Conservation (phyloP, 345 rosid species). For the Camelina neglecta region DNA sequence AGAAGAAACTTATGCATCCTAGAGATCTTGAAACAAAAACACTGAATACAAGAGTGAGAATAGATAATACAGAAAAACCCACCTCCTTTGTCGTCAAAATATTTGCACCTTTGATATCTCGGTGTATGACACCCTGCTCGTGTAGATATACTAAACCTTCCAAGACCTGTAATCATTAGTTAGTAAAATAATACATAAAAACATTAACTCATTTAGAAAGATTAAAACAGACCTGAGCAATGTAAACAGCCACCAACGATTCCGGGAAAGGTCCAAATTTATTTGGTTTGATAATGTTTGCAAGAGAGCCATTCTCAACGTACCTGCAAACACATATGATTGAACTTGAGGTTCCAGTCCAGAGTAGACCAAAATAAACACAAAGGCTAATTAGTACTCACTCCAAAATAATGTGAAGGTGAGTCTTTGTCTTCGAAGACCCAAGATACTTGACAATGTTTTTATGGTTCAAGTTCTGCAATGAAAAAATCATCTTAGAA, state of each 20-base stretch:
- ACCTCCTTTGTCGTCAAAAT: slow-evolving; percentile 99
- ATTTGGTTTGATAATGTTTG: slow-evolving; percentile 97
- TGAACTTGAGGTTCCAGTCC: slow-evolving; percentile 25
- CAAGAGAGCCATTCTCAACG: slow-evolving; percentile 99
- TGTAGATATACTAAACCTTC: slow-evolving; percentile 97
- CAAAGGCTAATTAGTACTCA: slow-evolving; percentile 49
- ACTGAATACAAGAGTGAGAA: slow-evolving; percentile 6
- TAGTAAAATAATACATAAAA: slow-evolving; percentile 39
- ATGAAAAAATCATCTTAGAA: slow-evolving; percentile 28
- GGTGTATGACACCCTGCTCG: slow-evolving; percentile 99
- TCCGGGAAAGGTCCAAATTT: slow-evolving; percentile 99
- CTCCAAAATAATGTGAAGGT: slow-evolving; percentile 99
- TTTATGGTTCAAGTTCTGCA: slow-evolving; percentile 96
- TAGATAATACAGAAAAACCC: slow-evolving; percentile 15
- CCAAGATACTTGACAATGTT: slow-evolving; percentile 99
- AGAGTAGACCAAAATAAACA: slow-evolving; percentile 25
- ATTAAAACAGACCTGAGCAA: slow-evolving; percentile 86
- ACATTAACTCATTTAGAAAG: slow-evolving; percentile 35
- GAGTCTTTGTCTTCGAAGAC: slow-evolving; percentile 86
- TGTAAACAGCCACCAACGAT: slow-evolving; percentile 92
- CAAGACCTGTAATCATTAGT: slow-evolving; percentile 65
- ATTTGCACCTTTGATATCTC: slow-evolving; percentile 99
- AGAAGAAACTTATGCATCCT: slow-evolving; percentile 14
- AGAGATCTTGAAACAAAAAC: slow-evolving; percentile 29
- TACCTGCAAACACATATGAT: slow-evolving; percentile 57